Percentiles rank a stretch among this genome's conserved stretches.
phyloP scores from a whole-genome alignment of 2,329 filamentous ascomycete species.

The Ophiostoma sp. region DNA sequence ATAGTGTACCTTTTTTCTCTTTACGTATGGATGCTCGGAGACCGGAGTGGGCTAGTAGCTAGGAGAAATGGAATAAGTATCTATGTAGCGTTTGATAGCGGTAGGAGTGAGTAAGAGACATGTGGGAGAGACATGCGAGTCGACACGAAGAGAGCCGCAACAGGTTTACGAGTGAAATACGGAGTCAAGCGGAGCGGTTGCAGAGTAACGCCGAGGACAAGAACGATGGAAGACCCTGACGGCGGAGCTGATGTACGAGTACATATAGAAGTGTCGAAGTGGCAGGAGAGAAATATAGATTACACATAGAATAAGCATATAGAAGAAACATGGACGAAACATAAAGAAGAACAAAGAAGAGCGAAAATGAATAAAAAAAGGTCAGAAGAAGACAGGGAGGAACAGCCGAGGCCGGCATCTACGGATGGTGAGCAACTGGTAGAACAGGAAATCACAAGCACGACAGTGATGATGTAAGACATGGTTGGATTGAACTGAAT shows the following conservation, averaged over 20 bases:
- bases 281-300: no score
- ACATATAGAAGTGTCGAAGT: no score
- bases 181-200: no score
- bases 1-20: neutral
- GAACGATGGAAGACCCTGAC: no score
- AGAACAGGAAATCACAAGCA: constrained; percentile 1
- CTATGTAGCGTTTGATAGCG: no score
- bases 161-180: no score
- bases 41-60: neutral
- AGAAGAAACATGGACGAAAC: neutral
- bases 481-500: neutral
- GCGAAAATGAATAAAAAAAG: neutral
- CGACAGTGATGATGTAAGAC: constrained; percentile 13
- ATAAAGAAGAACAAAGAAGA: neutral
- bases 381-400: neutral
- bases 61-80: neutral
- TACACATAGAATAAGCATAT: no score
- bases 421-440: neutral
- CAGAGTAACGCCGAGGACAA: no score
- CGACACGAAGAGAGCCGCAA: no score
- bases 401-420: neutral
- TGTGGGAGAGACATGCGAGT: no score
- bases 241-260: no score
- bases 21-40: neutral
- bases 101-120: no score